Conservation (phyloP, 805 yeast species). For the Saccharomycodes ludwigii region DNA sequence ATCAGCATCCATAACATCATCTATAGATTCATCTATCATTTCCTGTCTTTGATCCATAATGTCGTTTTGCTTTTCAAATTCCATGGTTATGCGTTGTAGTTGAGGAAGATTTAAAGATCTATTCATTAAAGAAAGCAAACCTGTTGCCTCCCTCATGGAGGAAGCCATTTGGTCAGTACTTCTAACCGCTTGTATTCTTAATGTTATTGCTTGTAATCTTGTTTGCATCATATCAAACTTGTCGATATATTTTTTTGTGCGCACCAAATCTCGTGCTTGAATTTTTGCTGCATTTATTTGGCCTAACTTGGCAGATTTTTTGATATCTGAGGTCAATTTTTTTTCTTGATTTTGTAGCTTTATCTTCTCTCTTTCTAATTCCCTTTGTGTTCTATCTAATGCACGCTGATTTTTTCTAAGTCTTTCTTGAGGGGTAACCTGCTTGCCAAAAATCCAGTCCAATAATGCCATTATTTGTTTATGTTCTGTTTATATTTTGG, state of each 20-base stretch:
- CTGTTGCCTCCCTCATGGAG: constrained; percentile 90
- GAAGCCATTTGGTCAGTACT: constrained; percentile 91
- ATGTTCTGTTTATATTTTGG: too few species aligned
- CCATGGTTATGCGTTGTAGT: constrained; percentile 81
- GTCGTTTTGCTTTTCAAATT: constrained; percentile 87
- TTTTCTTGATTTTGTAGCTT: constrained; percentile 89
- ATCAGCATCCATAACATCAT: constrained; percentile 79
- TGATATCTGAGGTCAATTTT: constrained; percentile 72
- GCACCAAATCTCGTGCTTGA: constrained; percentile 88
- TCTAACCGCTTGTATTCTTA: constrained; percentile 83
- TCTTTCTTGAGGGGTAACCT: constrained; percentile 87
- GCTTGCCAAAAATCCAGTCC: constrained; percentile 94
- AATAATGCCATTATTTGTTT: constrained; percentile 40
- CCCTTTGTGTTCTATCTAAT: constrained; percentile 87
- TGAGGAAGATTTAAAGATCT: constrained; percentile 84
- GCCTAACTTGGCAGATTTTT: constrained; percentile 82
- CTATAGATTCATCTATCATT: constrained; percentile 97
- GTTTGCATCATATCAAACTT: constrained; percentile 91
- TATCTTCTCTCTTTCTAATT: constrained; percentile 73
- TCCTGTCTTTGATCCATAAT: constrained; percentile 98
- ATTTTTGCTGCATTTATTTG: constrained; percentile 84
- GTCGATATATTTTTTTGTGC: constrained; percentile 70
- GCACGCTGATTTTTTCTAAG: constrained; percentile 91
- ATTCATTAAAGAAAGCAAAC: constrained; percentile 77
- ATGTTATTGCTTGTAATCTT: constrained; percentile 86